phyloP scores from a whole-genome alignment of 2,329 filamentous ascomycete genomes.

The Diaporthe sp. region DNA sequence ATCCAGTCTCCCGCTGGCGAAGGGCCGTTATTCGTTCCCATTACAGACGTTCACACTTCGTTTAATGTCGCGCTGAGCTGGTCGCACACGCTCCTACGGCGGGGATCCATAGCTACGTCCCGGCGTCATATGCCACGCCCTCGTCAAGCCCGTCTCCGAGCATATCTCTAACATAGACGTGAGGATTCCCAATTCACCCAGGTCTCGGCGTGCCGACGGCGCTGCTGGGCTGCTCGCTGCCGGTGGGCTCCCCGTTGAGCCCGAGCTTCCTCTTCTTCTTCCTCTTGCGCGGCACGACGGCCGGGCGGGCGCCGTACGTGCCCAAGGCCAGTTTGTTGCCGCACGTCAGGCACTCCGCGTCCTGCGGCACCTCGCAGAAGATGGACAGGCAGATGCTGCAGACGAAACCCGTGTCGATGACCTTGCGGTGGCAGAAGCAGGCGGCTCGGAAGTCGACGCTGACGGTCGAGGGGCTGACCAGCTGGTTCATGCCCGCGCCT shows the following conservation, averaged over 20 bases:
- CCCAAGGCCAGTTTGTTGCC: constrained; percentile 83
- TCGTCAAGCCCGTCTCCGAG: neutral
- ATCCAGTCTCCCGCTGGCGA: no score
- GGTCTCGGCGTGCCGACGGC: constrained; percentile 71
- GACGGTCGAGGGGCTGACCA: constrained; percentile 85
- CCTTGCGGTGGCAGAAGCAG: constrained; percentile 93
- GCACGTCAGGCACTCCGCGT: constrained; percentile 84
- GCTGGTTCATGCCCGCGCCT: constrained; percentile 54
- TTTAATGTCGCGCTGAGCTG: neutral
- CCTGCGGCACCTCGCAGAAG: constrained; percentile 77
- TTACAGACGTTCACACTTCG: neutral
- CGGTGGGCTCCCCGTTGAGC: constrained; percentile 62
- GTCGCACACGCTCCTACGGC: no score
- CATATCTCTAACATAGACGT: no score
- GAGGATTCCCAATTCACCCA: constrained; percentile 34
- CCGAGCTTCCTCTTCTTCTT: constrained; percentile 76
- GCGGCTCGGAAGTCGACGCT: constrained; percentile 97
- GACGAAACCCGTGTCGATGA: constrained; percentile 93
- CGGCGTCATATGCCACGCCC: no score
- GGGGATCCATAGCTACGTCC: neutral
- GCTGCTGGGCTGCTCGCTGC: constrained; percentile 66
- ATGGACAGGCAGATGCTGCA: constrained; percentile 97
- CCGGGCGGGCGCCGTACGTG: constrained; percentile 80
- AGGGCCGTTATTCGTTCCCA: neutral
- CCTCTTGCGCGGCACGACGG: constrained; percentile 78